Base-by-base conservation (phyloP, 768 basidiomycete genomes). In the Auriculariales sp. region DNA sequence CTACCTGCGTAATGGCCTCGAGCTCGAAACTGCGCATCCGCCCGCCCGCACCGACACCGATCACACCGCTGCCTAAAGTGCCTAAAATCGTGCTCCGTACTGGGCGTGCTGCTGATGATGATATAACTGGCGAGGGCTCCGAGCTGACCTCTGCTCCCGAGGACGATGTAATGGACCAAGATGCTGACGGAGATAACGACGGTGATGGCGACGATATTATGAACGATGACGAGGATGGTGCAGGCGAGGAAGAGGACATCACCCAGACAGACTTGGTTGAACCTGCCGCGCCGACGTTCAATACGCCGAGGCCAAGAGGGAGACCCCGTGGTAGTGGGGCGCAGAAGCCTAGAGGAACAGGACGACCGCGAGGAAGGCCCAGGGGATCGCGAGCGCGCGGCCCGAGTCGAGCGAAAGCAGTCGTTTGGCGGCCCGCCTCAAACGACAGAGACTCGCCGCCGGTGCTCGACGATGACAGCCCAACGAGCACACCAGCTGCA, bases 401-500 rank as follows among this genome's bases (percentile, higher is more conserved):
- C 29, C 30, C 33, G 53, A 35, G 48, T 28, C 28, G 49, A 5
- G 56, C 50, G 19, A 59, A 65, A 28, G 64, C 61, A 4, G n/a
- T 66, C 68, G 39, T 66, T 57, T 4, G 71, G 64, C 6, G 63
- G 49, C n/a, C 67, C 59, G 28, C 61, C 56, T 1, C 67, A 48
- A 22, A 69, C 57, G 15, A 56, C 44, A 9, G 58, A 53, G 44
- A 49, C 46, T 46, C 47, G 66, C 66, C 17, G 53, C 65, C 3
- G 61, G 59, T n/a, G n/a, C n/a, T n/a, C 0, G 56, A 64, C 5
- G 66, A 64, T 64, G 14, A 64, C 64, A 15, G 72, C 75, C 61
- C 62, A 7, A 53, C 3, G 64, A 73, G 30, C 71, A 70, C 1
- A 48, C 71, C 6, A 71, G 71, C 33, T 63, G 68, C 39, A 69